phyloP scores from a whole-genome alignment of 2,329 filamentous ascomycete species.

The Macrophomina phaseolina region DNA sequence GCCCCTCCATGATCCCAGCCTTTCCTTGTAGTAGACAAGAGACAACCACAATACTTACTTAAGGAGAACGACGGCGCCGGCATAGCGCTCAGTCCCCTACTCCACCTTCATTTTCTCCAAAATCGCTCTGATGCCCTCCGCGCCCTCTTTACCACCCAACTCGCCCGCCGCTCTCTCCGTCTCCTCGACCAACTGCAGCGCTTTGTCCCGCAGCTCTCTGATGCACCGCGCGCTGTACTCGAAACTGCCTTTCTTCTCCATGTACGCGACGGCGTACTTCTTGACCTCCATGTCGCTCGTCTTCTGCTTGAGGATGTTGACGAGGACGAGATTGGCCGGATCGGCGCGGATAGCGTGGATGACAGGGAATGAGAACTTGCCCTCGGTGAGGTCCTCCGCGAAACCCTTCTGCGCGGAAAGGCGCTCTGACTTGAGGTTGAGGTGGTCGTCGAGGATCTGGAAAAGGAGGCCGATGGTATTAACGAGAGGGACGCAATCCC shows the following conservation, averaged over 20 bases:
- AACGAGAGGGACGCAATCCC: slow-evolving; percentile 81
- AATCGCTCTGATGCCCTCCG: slow-evolving; percentile 47
- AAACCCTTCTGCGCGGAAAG: slow-evolving; percentile 77
- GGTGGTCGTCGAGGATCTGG: slow-evolving; percentile 92
- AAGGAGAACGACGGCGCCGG: too few species aligned
- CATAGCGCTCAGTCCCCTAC: not conserved
- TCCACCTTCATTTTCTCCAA: slow-evolving; percentile 44
- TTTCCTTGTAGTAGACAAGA: not conserved
- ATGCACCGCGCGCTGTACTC: slow-evolving; percentile 75
- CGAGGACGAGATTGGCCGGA: slow-evolving; percentile 75
- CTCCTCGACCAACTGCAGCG: slow-evolving; percentile 49
- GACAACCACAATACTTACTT: too few species aligned
- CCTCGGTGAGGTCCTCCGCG: slow-evolving; percentile 94
- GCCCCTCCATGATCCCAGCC: not conserved
- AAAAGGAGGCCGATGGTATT: slow-evolving; percentile 85
- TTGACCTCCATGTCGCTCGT: slow-evolving; percentile 87
- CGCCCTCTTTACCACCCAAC: slow-evolving; percentile 40
- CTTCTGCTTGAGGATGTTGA: slow-evolving; percentile 93
- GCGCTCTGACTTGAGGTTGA: slow-evolving; percentile 68
- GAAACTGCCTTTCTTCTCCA: slow-evolving; percentile 90
- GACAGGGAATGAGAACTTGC: slow-evolving; percentile 95
- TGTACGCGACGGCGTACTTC: slow-evolving; percentile 85
- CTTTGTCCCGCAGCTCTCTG: slow-evolving; percentile 51
- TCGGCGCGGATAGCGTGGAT: slow-evolving; percentile 89
- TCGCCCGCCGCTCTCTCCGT: slow-evolving; percentile 43